These are phyloP conservation scores for Furcasterigmium furcatum DNA, from an alignment of 2,329 filamentous ascomycete species.

Conservation along the genomic window DNA sequence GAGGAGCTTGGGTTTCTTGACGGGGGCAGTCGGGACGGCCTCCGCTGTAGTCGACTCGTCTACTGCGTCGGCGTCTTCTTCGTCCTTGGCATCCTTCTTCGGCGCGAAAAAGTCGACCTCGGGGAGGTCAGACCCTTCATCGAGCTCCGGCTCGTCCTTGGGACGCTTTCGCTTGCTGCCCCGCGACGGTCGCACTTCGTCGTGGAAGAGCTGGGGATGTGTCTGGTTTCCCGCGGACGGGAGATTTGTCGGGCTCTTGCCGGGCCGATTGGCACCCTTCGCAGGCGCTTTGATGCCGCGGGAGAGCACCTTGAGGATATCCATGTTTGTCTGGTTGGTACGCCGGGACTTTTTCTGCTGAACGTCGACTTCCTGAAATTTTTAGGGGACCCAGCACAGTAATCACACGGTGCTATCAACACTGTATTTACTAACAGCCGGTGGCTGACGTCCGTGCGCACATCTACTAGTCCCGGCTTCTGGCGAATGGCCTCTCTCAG, in stretches of 20 bases:
- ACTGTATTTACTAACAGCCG: too few species aligned
- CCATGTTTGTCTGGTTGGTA: constrained; percentile 43
- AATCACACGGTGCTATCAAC: constrained; percentile 1
- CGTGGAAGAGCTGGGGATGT: constrained; percentile 70
- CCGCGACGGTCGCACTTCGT: constrained; percentile 38
- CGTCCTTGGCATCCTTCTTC: constrained; percentile 22
- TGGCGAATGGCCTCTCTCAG: too few species aligned
- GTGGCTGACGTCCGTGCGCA: too few species aligned
- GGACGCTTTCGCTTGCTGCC: constrained; percentile 55
- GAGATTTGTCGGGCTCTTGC: constrained; percentile 37
- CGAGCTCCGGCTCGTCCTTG: constrained; percentile 18
- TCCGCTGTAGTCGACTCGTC: constrained; percentile 20
- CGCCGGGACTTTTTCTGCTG: not conserved
- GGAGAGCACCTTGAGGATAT: constrained; percentile 71
- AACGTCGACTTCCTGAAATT: constrained; percentile 7
- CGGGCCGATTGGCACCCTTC: constrained; percentile 27
- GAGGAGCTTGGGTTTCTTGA: constrained; percentile 37
- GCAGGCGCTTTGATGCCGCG: constrained; percentile 61
- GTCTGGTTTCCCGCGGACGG: constrained; percentile 62
- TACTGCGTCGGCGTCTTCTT: constrained; percentile 14
- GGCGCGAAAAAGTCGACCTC: constrained; percentile 59
- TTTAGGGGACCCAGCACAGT: constrained; percentile 8
- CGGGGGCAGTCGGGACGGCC: constrained; percentile 18
- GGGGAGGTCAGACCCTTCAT: constrained; percentile 30
- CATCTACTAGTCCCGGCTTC: too few species aligned